phyloP scores from a whole-genome alignment of 352 stramenopile species.

The Globisporangium cederbergense region DNA sequence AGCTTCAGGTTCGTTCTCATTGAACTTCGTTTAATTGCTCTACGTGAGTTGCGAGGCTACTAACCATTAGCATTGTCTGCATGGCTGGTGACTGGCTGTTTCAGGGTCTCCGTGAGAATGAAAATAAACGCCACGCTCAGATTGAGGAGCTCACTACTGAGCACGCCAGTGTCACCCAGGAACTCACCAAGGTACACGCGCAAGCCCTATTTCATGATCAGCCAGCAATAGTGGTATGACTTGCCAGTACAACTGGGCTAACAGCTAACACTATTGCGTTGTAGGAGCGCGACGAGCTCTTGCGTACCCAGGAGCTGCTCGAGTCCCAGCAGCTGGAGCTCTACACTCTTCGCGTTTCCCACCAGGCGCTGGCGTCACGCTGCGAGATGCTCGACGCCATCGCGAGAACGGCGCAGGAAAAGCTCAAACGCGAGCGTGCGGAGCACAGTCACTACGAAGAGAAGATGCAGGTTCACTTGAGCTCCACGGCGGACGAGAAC shows the following conservation, averaged over 20 bases:
- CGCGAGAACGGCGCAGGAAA: conserved; percentile 51
- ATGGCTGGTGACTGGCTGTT: not conserved
- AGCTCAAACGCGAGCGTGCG: conserved; percentile 43
- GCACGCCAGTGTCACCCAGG: not conserved
- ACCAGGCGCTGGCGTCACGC: conserved; percentile 35
- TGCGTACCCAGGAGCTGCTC: conserved; percentile 24
- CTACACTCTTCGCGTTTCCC: conserved; percentile 27
- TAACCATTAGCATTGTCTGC: not conserved
- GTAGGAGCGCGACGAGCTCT: conserved; percentile 25
- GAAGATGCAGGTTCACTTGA: conserved; percentile 40
- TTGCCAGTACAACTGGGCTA: not conserved
- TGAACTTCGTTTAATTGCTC: too few species aligned
- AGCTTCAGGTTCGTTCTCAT: conserved; percentile 8
- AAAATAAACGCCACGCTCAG: not conserved
- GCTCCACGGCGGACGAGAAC: conserved; percentile 49
- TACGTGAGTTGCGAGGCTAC: too few species aligned
- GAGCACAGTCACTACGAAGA: conserved; percentile 49
- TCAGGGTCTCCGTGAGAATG: not conserved
- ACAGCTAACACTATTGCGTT: not conserved
- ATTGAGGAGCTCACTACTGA: not conserved
- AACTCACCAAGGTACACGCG: not conserved
- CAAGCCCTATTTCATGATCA: not conserved
- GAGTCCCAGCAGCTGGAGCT: conserved; percentile 36
- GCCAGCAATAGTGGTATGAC: too few species aligned
- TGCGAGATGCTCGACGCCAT: conserved; percentile 61